Evolutionary conservation across 495 filamentous ascomycete species (phyloP).

Genomic region (Penicillium antarcticum): DNA sequence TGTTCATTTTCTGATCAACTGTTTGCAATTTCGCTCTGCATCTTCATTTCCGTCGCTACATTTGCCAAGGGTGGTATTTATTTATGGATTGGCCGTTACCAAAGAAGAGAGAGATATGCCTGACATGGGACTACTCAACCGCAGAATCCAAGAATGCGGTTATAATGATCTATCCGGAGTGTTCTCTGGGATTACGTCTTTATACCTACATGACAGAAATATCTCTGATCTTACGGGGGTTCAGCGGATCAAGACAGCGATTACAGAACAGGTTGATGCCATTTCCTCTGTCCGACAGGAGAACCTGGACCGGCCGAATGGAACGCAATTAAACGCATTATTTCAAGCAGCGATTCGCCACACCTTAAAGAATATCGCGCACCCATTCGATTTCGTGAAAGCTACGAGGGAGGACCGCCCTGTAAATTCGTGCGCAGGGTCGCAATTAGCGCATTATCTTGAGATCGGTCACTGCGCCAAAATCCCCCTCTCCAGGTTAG

Average conservation of each 20-base stretch:
- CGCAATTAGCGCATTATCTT: constrained; percentile 12
- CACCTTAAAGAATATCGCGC: neutral
- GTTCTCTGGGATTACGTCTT: too few species aligned
- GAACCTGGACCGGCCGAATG: constrained; percentile 3
- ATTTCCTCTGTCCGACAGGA: too few species aligned
- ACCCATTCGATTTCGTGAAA: constrained; percentile 14
- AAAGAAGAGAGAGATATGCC: neutral
- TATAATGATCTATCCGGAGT: too few species aligned
- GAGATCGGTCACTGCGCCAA: constrained; percentile 7
- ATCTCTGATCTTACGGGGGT: too few species aligned
- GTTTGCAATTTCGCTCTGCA: constrained; percentile 3
- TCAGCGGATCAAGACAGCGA: too few species aligned
- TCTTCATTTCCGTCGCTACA: constrained; percentile 1
- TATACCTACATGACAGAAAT: too few species aligned
- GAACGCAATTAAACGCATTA: constrained; percentile 3
- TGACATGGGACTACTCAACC: too few species aligned
- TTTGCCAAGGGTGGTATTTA: constrained; percentile 11
- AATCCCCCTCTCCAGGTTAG: constrained; percentile 7
- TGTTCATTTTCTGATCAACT: constrained; percentile 10
- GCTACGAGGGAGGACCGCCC: constrained; percentile 9
- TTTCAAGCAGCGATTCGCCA: constrained; percentile 12
- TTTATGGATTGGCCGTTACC: constrained; percentile 1
- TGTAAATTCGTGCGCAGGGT: neutral
- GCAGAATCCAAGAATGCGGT: too few species aligned
- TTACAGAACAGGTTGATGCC: too few species aligned